phyloP scores from a whole-genome alignment of 352 stramenopile species.

The Pythium aristosporum region DNA sequence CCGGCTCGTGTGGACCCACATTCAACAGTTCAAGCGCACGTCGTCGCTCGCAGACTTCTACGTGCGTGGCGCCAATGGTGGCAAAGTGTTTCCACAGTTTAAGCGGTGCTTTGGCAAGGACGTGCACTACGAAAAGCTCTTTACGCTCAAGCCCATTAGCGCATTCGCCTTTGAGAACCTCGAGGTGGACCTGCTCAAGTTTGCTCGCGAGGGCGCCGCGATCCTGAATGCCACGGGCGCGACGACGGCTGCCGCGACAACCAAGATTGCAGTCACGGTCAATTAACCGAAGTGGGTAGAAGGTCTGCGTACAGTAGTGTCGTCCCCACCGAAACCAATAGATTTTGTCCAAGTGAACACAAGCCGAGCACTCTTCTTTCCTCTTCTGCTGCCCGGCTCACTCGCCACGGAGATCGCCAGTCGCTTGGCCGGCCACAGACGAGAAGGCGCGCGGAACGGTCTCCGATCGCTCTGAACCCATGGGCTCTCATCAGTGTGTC shows the following conservation, averaged over 20 bases:
- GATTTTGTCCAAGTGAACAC: slow-evolving; percentile 3
- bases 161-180: slow-evolving; percentile 66
- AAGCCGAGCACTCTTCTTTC: too few relatives aligned
- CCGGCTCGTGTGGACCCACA: slow-evolving; percentile 21
- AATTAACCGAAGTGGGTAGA: not conserved
- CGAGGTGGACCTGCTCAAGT: slow-evolving; percentile 50
- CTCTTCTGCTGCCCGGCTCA: too few relatives aligned
- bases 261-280: not conserved
- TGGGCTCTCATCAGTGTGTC: not conserved
- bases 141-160: slow-evolving; percentile 63
- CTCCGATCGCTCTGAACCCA: not conserved
- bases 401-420: too few relatives aligned
- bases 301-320: not conserved
- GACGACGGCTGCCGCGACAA: not conserved
- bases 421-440: not conserved
- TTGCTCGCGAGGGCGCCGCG: slow-evolving; percentile 36
- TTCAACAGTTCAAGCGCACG: slow-evolving; percentile 28
- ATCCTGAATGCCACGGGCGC: slow-evolving; percentile 16
- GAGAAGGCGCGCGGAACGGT: not conserved
- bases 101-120: slow-evolving; percentile 20
- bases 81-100: slow-evolving; percentile 9
- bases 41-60: slow-evolving; percentile 14
- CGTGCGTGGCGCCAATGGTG: slow-evolving; percentile 15
- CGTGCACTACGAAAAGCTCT: slow-evolving; percentile 43
- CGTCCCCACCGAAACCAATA: not conserved